These are phyloP conservation scores for Wickerhamiella lipophila DNA, from an alignment of 805 yeast species.

Conservation along the genomic window DNA sequence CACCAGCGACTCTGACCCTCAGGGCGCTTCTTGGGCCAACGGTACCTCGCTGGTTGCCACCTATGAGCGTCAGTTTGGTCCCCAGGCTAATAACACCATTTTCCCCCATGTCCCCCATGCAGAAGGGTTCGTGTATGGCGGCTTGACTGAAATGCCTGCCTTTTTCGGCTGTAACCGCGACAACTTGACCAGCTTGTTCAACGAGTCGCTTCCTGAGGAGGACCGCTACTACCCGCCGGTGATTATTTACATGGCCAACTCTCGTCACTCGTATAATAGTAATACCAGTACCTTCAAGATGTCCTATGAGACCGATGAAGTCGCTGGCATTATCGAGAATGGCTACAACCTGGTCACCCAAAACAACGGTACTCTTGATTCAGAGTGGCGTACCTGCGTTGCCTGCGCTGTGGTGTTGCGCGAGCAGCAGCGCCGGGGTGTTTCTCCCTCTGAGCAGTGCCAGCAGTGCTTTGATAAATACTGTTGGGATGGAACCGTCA, in stretches of 20 bases:
- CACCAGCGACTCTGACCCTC: conserved; percentile 45
- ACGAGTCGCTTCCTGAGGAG: conserved; percentile 34
- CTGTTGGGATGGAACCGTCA: conserved; percentile 49
- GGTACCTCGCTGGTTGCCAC: conserved; percentile 49
- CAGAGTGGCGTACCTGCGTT: conserved; percentile 53
- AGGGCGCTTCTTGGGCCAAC: conserved; percentile 52
- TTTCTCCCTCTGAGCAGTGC: conserved; percentile 51
- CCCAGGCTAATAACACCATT: conserved; percentile 42
- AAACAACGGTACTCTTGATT: conserved; percentile 48
- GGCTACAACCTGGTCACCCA: conserved; percentile 58
- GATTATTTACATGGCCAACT: conserved; percentile 55
- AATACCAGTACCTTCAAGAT: conserved; percentile 57
- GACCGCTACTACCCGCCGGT: conserved; percentile 43
- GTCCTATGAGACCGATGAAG: conserved; percentile 44
- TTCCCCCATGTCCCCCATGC: conserved; percentile 65
- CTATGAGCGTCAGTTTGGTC: conserved; percentile 43
- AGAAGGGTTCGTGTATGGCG: conserved; percentile 39
- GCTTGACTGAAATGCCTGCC: conserved; percentile 49
- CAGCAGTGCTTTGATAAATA: conserved; percentile 49
- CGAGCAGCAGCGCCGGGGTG: conserved; percentile 51
- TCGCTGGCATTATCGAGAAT: conserved; percentile 45
- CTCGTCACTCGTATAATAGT: conserved; percentile 44
- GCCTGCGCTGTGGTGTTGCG: conserved; percentile 70
- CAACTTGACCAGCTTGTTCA: conserved; percentile 41
- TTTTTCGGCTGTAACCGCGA: conserved; percentile 63